phyloP scores from a whole-genome alignment of 768 basidiomycete genomes.

The Lactarius pseudohatsudake region DNA sequence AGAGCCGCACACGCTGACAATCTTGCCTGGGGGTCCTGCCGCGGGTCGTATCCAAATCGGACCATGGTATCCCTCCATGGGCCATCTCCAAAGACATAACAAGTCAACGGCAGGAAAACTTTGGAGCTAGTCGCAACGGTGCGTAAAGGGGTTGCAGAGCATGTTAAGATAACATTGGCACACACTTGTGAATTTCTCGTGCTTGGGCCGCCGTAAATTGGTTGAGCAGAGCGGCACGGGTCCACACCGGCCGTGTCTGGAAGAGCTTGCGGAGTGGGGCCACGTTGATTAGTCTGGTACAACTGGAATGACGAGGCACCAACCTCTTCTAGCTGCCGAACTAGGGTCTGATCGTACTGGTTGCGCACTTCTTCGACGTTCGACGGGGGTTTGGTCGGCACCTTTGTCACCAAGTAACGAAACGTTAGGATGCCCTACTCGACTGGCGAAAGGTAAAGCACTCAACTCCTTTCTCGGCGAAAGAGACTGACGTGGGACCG shows the following conservation, averaged over 20 bases:
- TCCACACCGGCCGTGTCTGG: conserved; percentile 81
- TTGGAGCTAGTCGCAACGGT: conserved; percentile 59
- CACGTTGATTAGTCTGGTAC: not conserved
- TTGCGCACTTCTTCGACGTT: conserved; percentile 59
- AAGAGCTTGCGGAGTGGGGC: conserved; percentile 53
- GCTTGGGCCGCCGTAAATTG: conserved; percentile 70
- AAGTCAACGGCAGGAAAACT: conserved; percentile 71
- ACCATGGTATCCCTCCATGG: conserved; percentile 92
- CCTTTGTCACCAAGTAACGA: too few species aligned
- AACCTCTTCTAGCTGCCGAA: conserved; percentile 57
- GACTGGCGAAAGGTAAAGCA: not conserved
- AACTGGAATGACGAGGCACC: conserved; percentile 5
- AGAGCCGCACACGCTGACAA: conserved; percentile 52
- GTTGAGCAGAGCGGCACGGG: conserved; percentile 79
- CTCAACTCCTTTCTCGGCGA: conserved; percentile 56
- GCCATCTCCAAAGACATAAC: conserved; percentile 91
- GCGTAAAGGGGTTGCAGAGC: conserved; percentile 4
- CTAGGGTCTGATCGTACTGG: conserved; percentile 53
- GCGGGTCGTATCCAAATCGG: conserved; percentile 86
- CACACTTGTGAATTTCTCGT: conserved; percentile 75
- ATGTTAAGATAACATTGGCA: not conserved
- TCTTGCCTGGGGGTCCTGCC: conserved; percentile 66
- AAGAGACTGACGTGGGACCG: conserved; percentile 70
- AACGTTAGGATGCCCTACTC: conserved; percentile 16
- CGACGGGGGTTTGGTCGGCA: conserved; percentile 59